Conservation (phyloP, 2,329 filamentous ascomycete genomes). For the Botrytis medusae region DNA sequence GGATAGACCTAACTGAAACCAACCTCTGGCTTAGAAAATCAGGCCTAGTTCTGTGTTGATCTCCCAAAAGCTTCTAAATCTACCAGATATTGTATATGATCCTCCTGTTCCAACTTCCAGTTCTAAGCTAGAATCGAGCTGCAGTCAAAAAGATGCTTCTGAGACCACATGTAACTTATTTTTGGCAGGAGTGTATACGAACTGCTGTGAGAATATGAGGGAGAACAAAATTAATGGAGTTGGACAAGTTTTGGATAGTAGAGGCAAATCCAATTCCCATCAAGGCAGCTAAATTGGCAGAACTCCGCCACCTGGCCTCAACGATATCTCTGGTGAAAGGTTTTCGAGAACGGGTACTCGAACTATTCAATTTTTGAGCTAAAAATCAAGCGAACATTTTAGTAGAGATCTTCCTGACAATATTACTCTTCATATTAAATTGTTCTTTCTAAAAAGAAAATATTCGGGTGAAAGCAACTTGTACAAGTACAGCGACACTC, state of each 20-base stretch:
- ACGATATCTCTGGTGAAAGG: not conserved
- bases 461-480: too few species aligned
- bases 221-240: not conserved
- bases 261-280: not conserved
- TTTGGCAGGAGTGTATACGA: not conserved
- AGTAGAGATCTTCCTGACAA: too few species aligned
- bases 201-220: not conserved
- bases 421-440: too few species aligned
- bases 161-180: not conserved
- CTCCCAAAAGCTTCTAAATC: not conserved
- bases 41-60: not conserved
- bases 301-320: not conserved
- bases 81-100: not conserved
- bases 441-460: too few species aligned
- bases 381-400: not conserved
- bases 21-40: not conserved
- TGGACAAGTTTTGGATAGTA: not conserved
- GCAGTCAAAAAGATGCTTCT: not conserved
- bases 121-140: not conserved
- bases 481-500: too few species aligned
- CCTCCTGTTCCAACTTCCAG: not conserved
- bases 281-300: not conserved
- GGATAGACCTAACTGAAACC: not conserved
- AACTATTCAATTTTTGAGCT: not conserved
- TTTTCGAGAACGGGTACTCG: not conserved